These are phyloP conservation scores for Trichophyton schoenleinii DNA, from an alignment of 2,329 filamentous ascomycete genomes.

Conservation along the genomic window DNA sequence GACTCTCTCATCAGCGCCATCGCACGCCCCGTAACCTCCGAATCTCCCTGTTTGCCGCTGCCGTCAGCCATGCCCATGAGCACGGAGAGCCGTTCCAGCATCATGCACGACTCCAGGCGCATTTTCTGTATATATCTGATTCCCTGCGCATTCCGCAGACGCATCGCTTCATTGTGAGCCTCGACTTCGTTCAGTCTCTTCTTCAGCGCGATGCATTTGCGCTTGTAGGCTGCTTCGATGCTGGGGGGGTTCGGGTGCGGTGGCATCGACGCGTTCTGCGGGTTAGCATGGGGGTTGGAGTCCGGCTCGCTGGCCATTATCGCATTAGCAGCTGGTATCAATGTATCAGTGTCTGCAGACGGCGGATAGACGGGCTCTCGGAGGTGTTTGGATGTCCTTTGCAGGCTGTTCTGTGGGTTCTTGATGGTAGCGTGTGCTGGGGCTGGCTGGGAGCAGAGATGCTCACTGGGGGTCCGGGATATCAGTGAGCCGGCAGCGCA, in stretches of 20 bases:
- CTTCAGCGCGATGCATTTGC: slow-evolving; percentile 92
- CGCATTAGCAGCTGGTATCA: neutral
- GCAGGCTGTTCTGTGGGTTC: neutral
- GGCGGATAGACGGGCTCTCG: neutral
- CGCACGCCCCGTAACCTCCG: slow-evolving; percentile 27
- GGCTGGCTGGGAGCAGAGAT: too few relatives aligned
- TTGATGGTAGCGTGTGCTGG: neutral
- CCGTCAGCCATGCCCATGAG: slow-evolving; percentile 31
- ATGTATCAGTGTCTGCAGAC: neutral
- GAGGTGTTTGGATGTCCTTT: neutral
- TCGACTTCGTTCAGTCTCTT: slow-evolving; percentile 85
- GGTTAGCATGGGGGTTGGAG: slow-evolving; percentile 13
- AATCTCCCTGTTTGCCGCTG: slow-evolving; percentile 14
- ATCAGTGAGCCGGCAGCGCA: too few relatives aligned
- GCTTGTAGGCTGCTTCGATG: slow-evolving; percentile 88
- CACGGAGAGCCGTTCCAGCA: slow-evolving; percentile 30
- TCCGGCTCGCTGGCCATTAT: slow-evolving; percentile 3
- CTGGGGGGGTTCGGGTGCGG: slow-evolving; percentile 56
- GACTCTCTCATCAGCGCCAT: slow-evolving; percentile 23
- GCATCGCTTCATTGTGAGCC: slow-evolving; percentile 73
- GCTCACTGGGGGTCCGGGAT: too few relatives aligned
- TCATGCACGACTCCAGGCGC: slow-evolving; percentile 47
- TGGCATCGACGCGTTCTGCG: slow-evolving; percentile 7
- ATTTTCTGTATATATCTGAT: slow-evolving; percentile 82
- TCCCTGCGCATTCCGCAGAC: slow-evolving; percentile 64